Evolutionary conservation across 345 rosid species (phyloP), one percentile per base, ranked within the genome.

Genomic region (Conringia planisiliqua): DNA sequence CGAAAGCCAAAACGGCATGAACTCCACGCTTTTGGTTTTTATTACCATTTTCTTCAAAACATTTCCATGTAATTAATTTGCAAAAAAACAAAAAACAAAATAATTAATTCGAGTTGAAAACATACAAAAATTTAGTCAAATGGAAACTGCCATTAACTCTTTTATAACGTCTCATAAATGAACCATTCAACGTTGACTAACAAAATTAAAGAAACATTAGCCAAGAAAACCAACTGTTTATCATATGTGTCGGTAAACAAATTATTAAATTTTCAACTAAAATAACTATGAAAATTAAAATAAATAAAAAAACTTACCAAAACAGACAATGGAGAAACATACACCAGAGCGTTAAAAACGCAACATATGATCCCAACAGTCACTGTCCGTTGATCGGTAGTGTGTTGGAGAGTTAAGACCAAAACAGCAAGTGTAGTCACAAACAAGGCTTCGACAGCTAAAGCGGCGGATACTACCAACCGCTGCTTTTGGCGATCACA

Each of bases 1-100:
- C 2, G 97, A 91, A n/a, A 91, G 55, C 56, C 11, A 75, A 63
- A 91, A 82, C 36, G 95, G 97, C 97, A 91, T 91, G 39, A 79
- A 91, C 79, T 87, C 95, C 79, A 91, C 89, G 52, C 93, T 91
- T 69, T 87, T 87, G 10, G 92, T 86, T 4, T 71, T 64, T 4
- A 86, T 86, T 82, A 87, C 97, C 79, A 83, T 35, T 85, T 86
- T 91, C 97, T 91, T 55, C 61, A 55, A 29, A 5, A 32, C 6
- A 2, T 14, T 26, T 6, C 10, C 18, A 55, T 27, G n/a, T 24
- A 54, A 27, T 27, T 26, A 54, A 26, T 54, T 55, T 29, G 20
- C 38, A 8, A 55, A 50, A 48, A 20, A 13, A 26, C 24, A 55
- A n/a, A 29, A 1, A 29, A 14, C 0, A 29, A 26, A n/a, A n/a